Evolutionary conservation across 257 asterid species (phyloP), one percentile per base, ranked within the genome.

Genomic region (Jacaranda mimosifolia): DNA sequence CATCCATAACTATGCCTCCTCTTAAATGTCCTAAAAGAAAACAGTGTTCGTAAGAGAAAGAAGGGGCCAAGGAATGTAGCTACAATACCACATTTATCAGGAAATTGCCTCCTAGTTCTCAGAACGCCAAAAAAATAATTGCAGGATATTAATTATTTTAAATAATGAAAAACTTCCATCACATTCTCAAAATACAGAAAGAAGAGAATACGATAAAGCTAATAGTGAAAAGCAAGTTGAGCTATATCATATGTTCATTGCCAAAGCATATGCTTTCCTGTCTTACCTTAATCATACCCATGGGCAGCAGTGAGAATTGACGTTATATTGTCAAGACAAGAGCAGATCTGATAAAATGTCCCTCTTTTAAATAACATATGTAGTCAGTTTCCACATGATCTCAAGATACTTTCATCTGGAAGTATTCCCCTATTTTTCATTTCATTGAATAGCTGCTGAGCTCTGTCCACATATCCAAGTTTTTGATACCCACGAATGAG

Each of bases 401-500:
- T 63, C 42, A 26, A 84, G 71, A 75, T 77, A 62, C 78, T 79
- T 46, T 60, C 67, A 79, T 82, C 82, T 5, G 79, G 85, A 72
- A 64, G 36, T n/a, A 87, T 60, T 45, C 87, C 89, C 42, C 62
- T 68, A 67, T 70, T 74, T 77, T 55, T 62, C 87, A 89, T 83
- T 74, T 76, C 75, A 6, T 48, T 66, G 9, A 82, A 79, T 64
- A 85, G 21, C 58, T 70, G 59, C 53, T 45, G 77, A 46, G 87
- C 90, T 73, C 42, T 77, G 18, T 83, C 89, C 36, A 68, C 60
- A 40, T 60, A 68, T 68, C 87, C 90, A 66, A 49, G 83, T 51
- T 73, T 76, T 70, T 32, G 75, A 80, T 68, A 88, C 74, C 84
- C 91, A 72, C 75, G 67, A 72, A 86, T 77, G 58, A 91, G 70